phyloP scores from a whole-genome alignment of 805 yeast genomes.

The Kurtzmaniella fragi region DNA sequence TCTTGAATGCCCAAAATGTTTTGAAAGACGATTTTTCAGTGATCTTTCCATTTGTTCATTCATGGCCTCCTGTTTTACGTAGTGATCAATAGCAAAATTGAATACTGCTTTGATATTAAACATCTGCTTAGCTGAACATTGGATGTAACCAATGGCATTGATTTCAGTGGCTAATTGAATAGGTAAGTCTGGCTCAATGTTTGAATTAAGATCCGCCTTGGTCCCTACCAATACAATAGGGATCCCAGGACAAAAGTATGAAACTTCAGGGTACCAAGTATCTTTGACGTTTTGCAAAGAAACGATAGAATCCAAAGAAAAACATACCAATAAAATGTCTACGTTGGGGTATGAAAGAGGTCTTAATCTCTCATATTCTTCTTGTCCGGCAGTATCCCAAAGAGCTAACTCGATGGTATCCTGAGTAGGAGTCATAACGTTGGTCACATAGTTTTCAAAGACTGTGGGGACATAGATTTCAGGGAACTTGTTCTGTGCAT shows the following conservation, averaged over 20 bases:
- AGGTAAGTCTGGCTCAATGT: conserved; percentile 43
- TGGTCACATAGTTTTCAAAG: conserved; percentile 71
- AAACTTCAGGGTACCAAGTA: conserved; percentile 84
- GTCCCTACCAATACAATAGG: conserved; percentile 82
- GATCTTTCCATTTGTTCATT: conserved; percentile 34
- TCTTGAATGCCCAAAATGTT: conserved; percentile 26
- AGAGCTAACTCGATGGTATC: conserved; percentile 70
- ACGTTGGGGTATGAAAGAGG: conserved; percentile 79
- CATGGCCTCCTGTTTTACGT: conserved; percentile 31
- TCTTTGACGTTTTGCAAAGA: conserved; percentile 71
- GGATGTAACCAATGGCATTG: conserved; percentile 68
- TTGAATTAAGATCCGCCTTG: conserved; percentile 55
- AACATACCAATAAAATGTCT: conserved; percentile 70
- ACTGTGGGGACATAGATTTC: conserved; percentile 75
- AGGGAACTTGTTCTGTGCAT: conserved; percentile 67
- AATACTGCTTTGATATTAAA: conserved; percentile 66
- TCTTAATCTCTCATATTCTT: conserved; percentile 75
- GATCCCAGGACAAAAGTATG: conserved; percentile 74
- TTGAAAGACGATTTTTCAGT: conserved; percentile 28
- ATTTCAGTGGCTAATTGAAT: conserved; percentile 50
- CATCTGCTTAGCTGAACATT: conserved; percentile 74
- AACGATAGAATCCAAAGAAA: conserved; percentile 56
- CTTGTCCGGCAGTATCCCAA: conserved; percentile 93
- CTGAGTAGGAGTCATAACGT: conserved; percentile 65
- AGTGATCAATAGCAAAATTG: conserved; percentile 49